Conservation (phyloP, 2,329 filamentous ascomycete genomes). For the Colletotrichum plurivorum region DNA sequence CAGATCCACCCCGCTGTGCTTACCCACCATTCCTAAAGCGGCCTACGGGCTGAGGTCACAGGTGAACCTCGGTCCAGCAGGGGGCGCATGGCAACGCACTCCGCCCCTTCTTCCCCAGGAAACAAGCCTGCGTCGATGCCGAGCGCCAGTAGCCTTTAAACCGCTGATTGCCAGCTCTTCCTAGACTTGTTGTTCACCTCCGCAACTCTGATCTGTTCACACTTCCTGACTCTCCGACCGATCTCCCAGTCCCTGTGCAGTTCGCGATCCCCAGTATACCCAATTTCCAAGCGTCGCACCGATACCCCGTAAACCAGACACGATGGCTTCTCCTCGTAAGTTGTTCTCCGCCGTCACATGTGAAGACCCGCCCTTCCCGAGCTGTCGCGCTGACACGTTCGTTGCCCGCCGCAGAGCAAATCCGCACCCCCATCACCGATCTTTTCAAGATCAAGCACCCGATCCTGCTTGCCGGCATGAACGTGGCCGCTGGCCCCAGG, state of each 20-base stretch:
- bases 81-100: conserved; percentile 38
- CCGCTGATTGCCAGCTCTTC: conserved; percentile 24
- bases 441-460: conserved; percentile 98
- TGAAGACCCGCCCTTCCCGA: neutral
- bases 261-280: conserved; percentile 35
- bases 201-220: conserved; percentile 19
- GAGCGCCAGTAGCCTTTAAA: conserved; percentile 35
- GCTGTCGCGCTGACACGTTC: conserved; percentile 42
- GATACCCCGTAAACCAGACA: conserved; percentile 44
- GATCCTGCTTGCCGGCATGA: conserved; percentile 97
- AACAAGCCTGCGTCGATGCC: conserved; percentile 27
- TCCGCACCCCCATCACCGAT: conserved; percentile 94
- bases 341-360: conserved; percentile 44
- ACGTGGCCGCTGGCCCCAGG: conserved; percentile 96
- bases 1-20: conserved; percentile 37
- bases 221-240: neutral
- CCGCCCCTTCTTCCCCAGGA: conserved; percentile 41
- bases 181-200: neutral
- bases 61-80: conserved; percentile 41
- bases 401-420: conserved; percentile 73
- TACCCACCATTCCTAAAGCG: conserved; percentile 9
- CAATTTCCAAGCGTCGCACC: neutral
- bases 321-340: conserved; percentile 87
- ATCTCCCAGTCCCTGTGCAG: conserved; percentile 40
- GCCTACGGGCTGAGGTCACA: conserved; percentile 37